Evolutionary conservation across 2,329 filamentous ascomycete genomes (phyloP), one percentile per base, ranked within the genome.

Genomic region (Fusarium poae): DNA sequence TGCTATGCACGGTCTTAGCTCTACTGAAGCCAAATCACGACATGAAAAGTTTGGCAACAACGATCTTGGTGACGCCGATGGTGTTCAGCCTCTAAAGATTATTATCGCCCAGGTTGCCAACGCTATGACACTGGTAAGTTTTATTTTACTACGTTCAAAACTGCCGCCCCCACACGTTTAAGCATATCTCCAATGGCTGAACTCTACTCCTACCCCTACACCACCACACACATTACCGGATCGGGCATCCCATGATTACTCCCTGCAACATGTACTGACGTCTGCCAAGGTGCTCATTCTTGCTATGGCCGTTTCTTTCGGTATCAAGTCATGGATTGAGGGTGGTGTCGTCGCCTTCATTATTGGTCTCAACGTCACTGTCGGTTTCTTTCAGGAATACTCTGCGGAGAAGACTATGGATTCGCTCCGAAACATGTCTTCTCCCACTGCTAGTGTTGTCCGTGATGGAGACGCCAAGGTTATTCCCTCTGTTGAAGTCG

Each of bases 101-200:
- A 77, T 90, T 12, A 79, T 91, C 45, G 83, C 85, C 27, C 90
- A 92, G 75, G 81, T 92, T 56, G 88, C 88, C 53, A 92, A 92
- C 74, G 89, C 89, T 12, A 88, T 92, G 88, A 91, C 88, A 64
- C 75, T 92, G 77, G 89, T 89, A 70, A 73, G 77, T 70, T 27
- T 21, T 11, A 11, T 48, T 52, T 35, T 16, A 37, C 16, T 43
- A 27, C 13, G 23, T 37, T 21, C 16, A 27, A 37, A 51, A 29
- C 20, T 35, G 48, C 25, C n/a, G 48, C 66, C 62, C 66, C 50
- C 66, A 53, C 62, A 44, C 23, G 35, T 25, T 70, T 64, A 65
- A 69, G 62, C 56, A 55, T 72, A 65, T 62, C 35, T 27, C 51
- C 44, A 49, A 49, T 52, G 44, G 57, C 53, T 62, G 56, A 20